Conservation (phyloP, 1,139 yeast species). For the Taphrina confusa region DNA sequence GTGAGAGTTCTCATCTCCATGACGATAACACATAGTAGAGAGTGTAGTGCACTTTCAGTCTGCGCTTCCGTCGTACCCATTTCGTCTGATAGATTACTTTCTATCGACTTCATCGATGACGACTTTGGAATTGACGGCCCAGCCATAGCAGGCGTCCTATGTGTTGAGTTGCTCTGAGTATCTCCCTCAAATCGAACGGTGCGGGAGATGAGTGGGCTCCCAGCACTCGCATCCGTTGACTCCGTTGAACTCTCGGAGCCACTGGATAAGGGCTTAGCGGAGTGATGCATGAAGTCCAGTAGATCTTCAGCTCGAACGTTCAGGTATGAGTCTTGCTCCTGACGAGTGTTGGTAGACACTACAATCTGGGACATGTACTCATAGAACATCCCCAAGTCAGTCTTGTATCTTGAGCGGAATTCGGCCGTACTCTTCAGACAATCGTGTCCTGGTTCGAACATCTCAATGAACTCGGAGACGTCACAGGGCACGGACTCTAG, state of each 20-base stretch:
- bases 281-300: background rate
- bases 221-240: background rate
- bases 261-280: background rate
- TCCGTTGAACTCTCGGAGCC: background rate
- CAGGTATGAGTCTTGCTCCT: background rate
- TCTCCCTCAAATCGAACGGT: background rate
- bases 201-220: background rate
- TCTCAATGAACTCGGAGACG: background rate
- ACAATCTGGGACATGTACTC: background rate
- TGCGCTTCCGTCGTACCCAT: conserved; percentile 4
- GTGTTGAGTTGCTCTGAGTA: background rate
- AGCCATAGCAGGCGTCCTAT: too few relatives aligned
- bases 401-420: background rate
- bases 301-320: background rate
- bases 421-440: background rate
- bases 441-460: background rate
- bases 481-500: background rate
- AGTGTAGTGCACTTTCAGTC: background rate
- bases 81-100: background rate
- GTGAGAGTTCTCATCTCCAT: background rate
- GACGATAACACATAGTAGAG: background rate
- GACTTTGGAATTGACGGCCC: background rate
- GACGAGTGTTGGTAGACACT: background rate
- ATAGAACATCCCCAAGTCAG: background rate
- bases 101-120: background rate